Conservation (phyloP, 163 green algal species). For the Scenedesmus sp. region DNA sequence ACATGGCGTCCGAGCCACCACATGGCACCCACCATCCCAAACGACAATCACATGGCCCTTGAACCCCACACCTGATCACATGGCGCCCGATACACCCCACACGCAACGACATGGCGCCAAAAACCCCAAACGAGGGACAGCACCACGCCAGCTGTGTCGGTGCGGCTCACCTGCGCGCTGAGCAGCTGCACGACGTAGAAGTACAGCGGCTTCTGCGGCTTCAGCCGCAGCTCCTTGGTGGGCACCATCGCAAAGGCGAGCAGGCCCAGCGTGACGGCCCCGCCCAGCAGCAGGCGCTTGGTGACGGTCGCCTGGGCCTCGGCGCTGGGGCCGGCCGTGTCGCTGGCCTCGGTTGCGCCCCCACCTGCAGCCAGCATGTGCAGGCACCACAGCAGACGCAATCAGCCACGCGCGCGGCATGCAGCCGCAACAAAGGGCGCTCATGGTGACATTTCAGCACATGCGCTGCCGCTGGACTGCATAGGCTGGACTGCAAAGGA, state of each 20-base stretch:
- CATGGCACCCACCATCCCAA: too few relatives aligned
- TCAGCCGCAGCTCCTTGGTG: slow-evolving; percentile 70
- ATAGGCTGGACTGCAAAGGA: too few relatives aligned
- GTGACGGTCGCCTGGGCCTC: slow-evolving; percentile 54
- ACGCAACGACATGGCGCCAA: too few relatives aligned
- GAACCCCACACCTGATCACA: too few relatives aligned
- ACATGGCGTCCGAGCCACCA: too few relatives aligned
- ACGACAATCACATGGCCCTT: too few relatives aligned
- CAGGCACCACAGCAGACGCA: not conserved
- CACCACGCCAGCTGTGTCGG: not conserved
- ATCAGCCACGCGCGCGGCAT: not conserved
- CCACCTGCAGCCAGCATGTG: slow-evolving; percentile 27
- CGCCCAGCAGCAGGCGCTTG: slow-evolving; percentile 74
- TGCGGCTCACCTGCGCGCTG: slow-evolving; percentile 59
- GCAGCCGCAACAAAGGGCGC: too few relatives aligned
- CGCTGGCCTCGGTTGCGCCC: slow-evolving; percentile 60
- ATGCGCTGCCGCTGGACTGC: too few relatives aligned
- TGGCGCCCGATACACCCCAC: too few relatives aligned
- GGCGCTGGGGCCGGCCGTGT: not conserved
- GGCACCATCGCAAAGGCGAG: slow-evolving; percentile 81
- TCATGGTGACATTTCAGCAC: too few relatives aligned
- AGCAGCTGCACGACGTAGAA: slow-evolving; percentile 85
- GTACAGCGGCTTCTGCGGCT: slow-evolving; percentile 84
- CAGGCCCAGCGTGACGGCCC: slow-evolving; percentile 57
- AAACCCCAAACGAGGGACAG: not conserved